Conservation (phyloP, 192 early-diverging fungal genomes). For the Podila epicladia region DNA sequence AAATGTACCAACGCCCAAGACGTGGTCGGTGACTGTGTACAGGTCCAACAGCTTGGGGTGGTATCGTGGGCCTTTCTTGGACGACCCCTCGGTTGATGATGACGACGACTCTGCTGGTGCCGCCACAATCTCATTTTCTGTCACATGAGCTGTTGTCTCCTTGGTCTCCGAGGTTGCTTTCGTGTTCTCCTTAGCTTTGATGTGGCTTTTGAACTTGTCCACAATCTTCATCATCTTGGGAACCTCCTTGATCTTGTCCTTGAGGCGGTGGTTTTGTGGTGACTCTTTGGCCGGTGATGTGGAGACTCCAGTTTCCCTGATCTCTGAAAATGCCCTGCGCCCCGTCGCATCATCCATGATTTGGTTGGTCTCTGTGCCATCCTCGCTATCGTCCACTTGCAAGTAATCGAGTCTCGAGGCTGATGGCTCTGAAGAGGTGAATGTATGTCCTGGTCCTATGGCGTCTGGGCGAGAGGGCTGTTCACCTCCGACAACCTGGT, state of each 20-base stretch:
- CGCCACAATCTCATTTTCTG: not conserved
- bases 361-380: not conserved
- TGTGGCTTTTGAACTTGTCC: conserved; percentile 20
- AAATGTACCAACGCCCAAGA: conserved; percentile 63
- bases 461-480: not conserved
- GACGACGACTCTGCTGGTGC: not conserved
- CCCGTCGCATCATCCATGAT: not conserved
- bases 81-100: not conserved
- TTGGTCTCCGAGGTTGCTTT: not conserved
- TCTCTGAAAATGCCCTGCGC: not conserved
- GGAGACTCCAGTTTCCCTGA: not conserved
- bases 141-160: not conserved
- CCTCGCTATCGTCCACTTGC: not conserved
- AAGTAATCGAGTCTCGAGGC: not conserved
- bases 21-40: conserved; percentile 59
- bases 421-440: not conserved
- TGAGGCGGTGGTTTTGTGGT: not conserved
- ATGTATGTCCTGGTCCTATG: not conserved
- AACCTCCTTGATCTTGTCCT: not conserved
- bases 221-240: conserved; percentile 31
- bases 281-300: not conserved
- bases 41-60: conserved; percentile 40
- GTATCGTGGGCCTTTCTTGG: conserved; percentile 15
- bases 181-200: not conserved
- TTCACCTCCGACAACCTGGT: too few species aligned